Base-by-base conservation (phyloP, 208 protist species). In the Leptomonas pyrrhocoris region DNA sequence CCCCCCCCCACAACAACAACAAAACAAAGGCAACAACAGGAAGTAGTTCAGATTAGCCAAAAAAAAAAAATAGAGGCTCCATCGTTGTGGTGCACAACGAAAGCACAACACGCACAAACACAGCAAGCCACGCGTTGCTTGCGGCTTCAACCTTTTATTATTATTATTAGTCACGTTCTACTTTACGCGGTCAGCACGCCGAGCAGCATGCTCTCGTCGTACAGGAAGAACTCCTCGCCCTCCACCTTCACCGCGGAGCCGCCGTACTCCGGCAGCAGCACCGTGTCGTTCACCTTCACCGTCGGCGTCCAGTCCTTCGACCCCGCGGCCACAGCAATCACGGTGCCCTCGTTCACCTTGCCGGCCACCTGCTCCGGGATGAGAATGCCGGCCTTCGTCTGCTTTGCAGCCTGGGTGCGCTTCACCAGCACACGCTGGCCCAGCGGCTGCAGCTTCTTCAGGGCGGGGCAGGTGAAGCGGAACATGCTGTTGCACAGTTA, bases 331-430 rank as follows among this genome's bases (percentile, higher is more conserved):
- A 97, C 93, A 5, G 93, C 93, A 50, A 96, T 78, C 51, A 97
- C 89, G 15, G 85, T 96, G 66, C 89, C 93, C 85, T 97, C 93
- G 86, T 97, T 97, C 74, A 95, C 82, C 86, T 97, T 97, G 49
- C 86, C 86, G 19, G 90, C 89, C n/a, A 94, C 87, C 82, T 95
- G 89, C 85, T 96, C 89, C 21, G 93, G 93, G 73, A 97, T 97
- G 57, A 97, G 89, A 68, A 97, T 85, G 58, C 93, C 93, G n/a
- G 93, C 89, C 89, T 95, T 93, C 53, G 93, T 97, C 83, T 96
- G 87, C 85, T 93, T 94, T 57, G 89, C 89, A n/a, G 93, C 82
- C 80, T 90, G 76, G 31, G 76, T 90, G 79, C 93, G 88, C 77
- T 83, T 88, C 77, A 97, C 85, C 73, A 97, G 83, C 74, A 97